A percentile compares a stretch with the other conserved stretches of the same genome.
phyloP scores from a whole-genome alignment of 805 yeast genomes.

The Dipodascus albidus region DNA sequence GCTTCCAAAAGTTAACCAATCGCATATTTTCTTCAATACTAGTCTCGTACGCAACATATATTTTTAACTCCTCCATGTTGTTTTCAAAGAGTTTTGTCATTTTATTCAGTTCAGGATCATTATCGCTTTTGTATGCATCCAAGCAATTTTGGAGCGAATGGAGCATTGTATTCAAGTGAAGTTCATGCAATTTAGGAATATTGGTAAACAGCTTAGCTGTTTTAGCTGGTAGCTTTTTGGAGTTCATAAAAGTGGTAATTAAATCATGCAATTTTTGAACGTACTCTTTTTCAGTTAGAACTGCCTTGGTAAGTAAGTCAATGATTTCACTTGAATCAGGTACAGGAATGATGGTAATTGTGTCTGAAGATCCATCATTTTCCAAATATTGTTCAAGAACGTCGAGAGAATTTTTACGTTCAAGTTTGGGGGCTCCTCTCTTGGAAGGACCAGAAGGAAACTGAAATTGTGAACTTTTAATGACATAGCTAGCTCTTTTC shows the following conservation, averaged over 20 bases:
- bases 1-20: constrained; percentile 8
- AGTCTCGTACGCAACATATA: constrained; percentile 13
- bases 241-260: constrained; percentile 8
- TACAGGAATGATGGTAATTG: not conserved
- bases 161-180: constrained; percentile 12
- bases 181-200: constrained; percentile 14
- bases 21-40: constrained; percentile 9
- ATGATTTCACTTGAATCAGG: not conserved
- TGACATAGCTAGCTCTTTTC: constrained; percentile 2
- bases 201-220: constrained; percentile 10
- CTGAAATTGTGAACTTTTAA: not conserved
- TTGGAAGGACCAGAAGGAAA: constrained; percentile 3
- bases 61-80: constrained; percentile 7
- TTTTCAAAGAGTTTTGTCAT: constrained; percentile 4
- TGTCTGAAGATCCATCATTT: not conserved
- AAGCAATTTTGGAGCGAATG: constrained; percentile 10
- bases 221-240: constrained; percentile 7
- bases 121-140: constrained; percentile 6
- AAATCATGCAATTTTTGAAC: constrained; percentile 9
- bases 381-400: constrained; percentile 11
- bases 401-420: constrained; percentile 9
- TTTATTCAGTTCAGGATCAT: constrained; percentile 6
- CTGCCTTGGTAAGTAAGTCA: constrained; percentile 5
- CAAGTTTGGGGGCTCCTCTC: constrained; percentile 2
- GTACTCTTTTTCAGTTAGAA: constrained; percentile 7